Conservation (phyloP, 495 filamentous ascomycete species). For the Talaromyces nanjingensis region DNA sequence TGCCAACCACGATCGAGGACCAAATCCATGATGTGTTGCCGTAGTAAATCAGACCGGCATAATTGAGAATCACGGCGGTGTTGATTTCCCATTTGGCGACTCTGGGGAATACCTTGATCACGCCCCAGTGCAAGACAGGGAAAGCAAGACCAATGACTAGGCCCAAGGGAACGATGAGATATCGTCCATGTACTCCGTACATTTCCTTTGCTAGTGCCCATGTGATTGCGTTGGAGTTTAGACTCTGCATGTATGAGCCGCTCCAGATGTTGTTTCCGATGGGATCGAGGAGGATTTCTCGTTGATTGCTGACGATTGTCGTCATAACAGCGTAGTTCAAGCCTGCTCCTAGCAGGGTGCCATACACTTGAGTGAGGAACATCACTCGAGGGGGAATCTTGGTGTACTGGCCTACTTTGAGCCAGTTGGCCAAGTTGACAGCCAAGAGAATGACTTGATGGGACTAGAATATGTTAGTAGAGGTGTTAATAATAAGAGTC, state of each 20-base stretch:
- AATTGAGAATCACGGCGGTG: conserved; percentile 26
- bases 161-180: conserved; percentile 30
- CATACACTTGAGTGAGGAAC: conserved; percentile 38
- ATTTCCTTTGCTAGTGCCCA: conserved; percentile 28
- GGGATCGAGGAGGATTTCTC: conserved; percentile 22
- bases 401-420: conserved; percentile 27
- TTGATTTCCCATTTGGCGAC: conserved; percentile 16
- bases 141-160: conserved; percentile 29
- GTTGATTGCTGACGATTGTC: conserved; percentile 25
- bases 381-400: conserved; percentile 31
- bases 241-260: conserved; percentile 26
- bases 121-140: conserved; percentile 11
- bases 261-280: conserved; percentile 36
- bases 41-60: conserved; percentile 24
- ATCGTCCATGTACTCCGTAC: conserved; percentile 22
- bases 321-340: conserved; percentile 45
- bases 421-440: conserved; percentile 25
- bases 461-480: background rate
- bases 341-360: conserved; percentile 37
- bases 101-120: conserved; percentile 2
- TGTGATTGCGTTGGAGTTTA: conserved; percentile 25
- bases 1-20: conserved; percentile 27
- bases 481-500: background rate
- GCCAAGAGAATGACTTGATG: background rate
- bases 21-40: conserved; percentile 30